These are phyloP conservation scores for Glebionis coronaria DNA, from an alignment of 129 eudicot genomes.

Conservation along the genomic window DNA sequence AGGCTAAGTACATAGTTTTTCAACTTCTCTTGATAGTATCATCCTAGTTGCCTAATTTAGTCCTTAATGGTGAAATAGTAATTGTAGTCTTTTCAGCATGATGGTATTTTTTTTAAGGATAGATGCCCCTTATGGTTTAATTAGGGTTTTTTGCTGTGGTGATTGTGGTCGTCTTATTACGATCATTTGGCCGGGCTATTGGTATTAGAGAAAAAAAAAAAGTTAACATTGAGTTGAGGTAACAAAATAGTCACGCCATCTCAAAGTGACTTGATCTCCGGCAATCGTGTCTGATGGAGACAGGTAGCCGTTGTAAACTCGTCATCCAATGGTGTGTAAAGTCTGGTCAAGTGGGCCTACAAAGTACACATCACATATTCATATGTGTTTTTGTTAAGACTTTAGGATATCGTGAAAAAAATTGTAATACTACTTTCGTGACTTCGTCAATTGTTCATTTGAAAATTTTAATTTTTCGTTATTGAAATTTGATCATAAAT, in stretches of 20 bases:
- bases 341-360: constrained; percentile 12
- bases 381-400: background rate
- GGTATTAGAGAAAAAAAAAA: no score
- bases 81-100: background rate
- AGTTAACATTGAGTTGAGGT: no score
- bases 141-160: no score
- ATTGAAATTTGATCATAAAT: no score
- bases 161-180: no score
- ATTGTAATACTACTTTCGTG: no score
- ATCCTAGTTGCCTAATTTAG: background rate
- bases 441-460: no score
- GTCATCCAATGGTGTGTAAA: background rate
- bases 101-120: no score
- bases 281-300: constrained; percentile 6
- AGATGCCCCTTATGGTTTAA: no score
- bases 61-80: background rate
- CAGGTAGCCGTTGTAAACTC: constrained; percentile 22
- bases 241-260: no score
- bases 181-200: no score
- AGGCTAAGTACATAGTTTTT: background rate
- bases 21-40: background rate
- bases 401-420: background rate
- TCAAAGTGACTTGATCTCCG: constrained; percentile 12
- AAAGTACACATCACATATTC: background rate
- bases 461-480: no score